Evolutionary conservation across 192 early-diverging fungal species (phyloP).

Genomic region (Backusella sp.): DNA sequence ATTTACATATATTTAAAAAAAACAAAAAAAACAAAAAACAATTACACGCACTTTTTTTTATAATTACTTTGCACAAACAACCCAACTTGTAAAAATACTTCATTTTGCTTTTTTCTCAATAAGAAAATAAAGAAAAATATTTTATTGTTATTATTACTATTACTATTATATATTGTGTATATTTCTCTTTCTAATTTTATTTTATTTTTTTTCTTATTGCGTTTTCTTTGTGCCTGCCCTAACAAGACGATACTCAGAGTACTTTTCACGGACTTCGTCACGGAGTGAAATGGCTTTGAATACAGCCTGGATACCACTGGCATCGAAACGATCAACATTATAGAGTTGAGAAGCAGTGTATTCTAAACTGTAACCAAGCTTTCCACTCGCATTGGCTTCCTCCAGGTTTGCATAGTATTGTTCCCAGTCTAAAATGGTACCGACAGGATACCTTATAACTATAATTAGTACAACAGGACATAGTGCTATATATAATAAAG

Average conservation of each 20-base stretch:
- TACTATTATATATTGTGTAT: neutral
- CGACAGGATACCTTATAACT: slow-evolving; percentile 11
- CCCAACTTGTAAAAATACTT: slow-evolving; percentile 5
- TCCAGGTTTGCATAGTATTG: slow-evolving; percentile 34
- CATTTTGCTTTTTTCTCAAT: slow-evolving; percentile 2
- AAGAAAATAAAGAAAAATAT: neutral
- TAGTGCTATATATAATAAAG: neutral
- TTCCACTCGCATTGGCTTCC: slow-evolving; percentile 14
- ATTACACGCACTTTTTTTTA: neutral
- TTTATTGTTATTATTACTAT: slow-evolving; percentile 6
- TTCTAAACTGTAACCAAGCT: slow-evolving; percentile 23
- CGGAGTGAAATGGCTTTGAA: slow-evolving; percentile 9
- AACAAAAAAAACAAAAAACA: neutral
- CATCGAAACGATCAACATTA: slow-evolving; percentile 17
- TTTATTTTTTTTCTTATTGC: neutral
- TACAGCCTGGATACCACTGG: slow-evolving; percentile 5
- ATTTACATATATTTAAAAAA: neutral
- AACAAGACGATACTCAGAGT: neutral
- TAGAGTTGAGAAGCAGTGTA: slow-evolving; percentile 29
- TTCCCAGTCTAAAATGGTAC: slow-evolving; percentile 29
- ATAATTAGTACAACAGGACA: neutral
- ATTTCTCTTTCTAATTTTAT: neutral
- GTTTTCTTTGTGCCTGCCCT: neutral
- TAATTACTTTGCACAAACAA: neutral
- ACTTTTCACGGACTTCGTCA: slow-evolving; percentile 1